Conservation (phyloP, 208 protist genomes). For the Wallacemonas collosoma region DNA sequence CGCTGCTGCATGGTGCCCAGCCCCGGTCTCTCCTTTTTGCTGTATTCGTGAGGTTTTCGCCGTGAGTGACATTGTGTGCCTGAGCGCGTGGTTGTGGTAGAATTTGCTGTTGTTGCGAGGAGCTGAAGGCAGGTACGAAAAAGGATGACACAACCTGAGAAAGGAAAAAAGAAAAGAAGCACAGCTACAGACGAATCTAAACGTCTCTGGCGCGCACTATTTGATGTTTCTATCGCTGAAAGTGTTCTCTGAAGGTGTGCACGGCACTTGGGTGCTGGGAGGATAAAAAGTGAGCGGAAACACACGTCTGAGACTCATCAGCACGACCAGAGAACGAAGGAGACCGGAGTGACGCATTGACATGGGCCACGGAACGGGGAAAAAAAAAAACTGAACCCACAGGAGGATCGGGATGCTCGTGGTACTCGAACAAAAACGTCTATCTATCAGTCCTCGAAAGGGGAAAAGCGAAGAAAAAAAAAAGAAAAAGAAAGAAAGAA, state of each 20-base stretch:
- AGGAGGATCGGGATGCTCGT: neutral
- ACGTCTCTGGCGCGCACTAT: neutral
- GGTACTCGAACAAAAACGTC: neutral
- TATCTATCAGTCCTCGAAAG: neutral
- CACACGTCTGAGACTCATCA: neutral
- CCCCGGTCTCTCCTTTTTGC: no score
- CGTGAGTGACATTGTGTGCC: no score
- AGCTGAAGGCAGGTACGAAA: neutral
- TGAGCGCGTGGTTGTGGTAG: no score
- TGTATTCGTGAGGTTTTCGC: no score
- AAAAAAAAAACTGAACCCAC: neutral
- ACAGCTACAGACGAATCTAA: neutral
- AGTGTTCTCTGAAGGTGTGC: no score
- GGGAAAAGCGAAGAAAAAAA: conserved; percentile 12
- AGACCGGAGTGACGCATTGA: neutral
- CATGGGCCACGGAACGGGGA: no score
- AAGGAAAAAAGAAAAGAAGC: conserved; percentile 18
- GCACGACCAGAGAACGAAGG: neutral
- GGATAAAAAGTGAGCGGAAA: no score
- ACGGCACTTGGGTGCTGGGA: no score
- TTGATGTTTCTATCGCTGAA: neutral
- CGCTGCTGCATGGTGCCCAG: no score
- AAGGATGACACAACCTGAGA: conserved; percentile 17
- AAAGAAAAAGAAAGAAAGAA: conserved; percentile 10
- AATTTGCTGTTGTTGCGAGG: no score